Base-by-base conservation (phyloP, 805 yeast species). In the Metschnikowia corniflorae region DNA sequence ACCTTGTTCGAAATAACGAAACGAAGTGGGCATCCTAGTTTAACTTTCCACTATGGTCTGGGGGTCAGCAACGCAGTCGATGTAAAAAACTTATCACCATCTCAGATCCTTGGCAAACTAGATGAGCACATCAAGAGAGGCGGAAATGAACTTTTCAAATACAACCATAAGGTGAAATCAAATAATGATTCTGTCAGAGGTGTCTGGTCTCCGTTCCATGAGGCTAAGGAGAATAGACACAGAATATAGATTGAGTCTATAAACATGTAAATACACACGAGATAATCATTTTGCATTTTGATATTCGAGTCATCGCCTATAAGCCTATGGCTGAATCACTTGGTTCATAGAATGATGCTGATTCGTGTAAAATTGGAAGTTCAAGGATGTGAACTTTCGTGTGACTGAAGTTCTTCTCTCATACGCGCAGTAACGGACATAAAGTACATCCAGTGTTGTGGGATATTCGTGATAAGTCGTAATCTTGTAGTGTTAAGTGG, bases 161-260 rank as follows among this genome's bases (percentile, higher is more conserved):
- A 69, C 49, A 80, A 85, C 55, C 82, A 86, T 40, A 65, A 62
- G 53, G 97, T 93, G 23, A 75, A 79, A 60, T 82, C 95, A 27
- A 63, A 74, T 44, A 93, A 91, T 58, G 76, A 74, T 37, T 80
- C 94, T 39, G 88, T 91, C 13, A 83, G 98, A 72, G 98, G 98
- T 54, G 73, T 93, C 32, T 93, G 98, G 98, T 88, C 97, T 30
- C 98, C 98, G 40, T 71, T 91, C 69, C 96, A 89, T 56, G 82
- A 75, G 33, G 56, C 59, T 26, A 68, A 65, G 55, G 56, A 49
- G n/a, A 46, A 61, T 44, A 65, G 73, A 51, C 65, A 59, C 45
- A 61, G 57, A 41, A 65, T 68, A 36, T 68, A 54, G 37, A 32
- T 13, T 19, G 31, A 28, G n/a, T n/a, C n/a, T n/a, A n/a, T n/a